Evolutionary conservation across 306 rosid genomes (phyloP), one percentile per base, ranked within the genome.

Genomic region (Sicyos edulis): DNA sequence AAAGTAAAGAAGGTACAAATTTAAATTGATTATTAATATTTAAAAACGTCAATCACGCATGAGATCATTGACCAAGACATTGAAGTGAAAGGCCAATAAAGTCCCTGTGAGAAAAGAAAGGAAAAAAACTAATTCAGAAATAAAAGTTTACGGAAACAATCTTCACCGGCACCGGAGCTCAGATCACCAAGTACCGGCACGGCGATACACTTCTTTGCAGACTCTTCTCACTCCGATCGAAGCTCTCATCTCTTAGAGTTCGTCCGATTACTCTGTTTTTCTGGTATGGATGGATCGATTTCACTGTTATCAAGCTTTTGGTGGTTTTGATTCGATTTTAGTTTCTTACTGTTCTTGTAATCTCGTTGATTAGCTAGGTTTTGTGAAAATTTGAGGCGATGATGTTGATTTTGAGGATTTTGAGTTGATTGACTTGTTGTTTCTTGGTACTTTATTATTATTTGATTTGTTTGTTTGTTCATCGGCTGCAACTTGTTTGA

Each of bases 141-240:
- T 45, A 45, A 19, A 65, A 37, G 20, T 45, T 21, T 15, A 15
- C 21, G 26, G 58, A 69, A 32, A 21, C 21, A 26, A 72, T 72
- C 65, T 72, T 72, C 75, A 53, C 65, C 52, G 65, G 75, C 17
- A 32, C 37, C 65, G 54, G 75, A 72, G 75, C 75, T 55, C 75
- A 55, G 75, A 72, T 72, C 75, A 56, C 65, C 53, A 34, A 53
- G 53, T 55, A 13, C 51, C 21, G 1, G 63, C 20, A 44, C 70
- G 70, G 4, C 55, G 57, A 22, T 19, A 62, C 49, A 8, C 61
- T 32, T 61, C 49, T 61, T 7, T 4, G 3, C 68, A 3, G 21
- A 12, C n/a, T 32, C 4, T 44, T 29, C 63, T 32, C 63, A 54
- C 75, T n/a, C 29, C 29, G 63, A 71, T 71, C 32, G 50, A 37